Conservation (phyloP, 1,139 yeast genomes). For the Magnusiomyces fungicola region DNA sequence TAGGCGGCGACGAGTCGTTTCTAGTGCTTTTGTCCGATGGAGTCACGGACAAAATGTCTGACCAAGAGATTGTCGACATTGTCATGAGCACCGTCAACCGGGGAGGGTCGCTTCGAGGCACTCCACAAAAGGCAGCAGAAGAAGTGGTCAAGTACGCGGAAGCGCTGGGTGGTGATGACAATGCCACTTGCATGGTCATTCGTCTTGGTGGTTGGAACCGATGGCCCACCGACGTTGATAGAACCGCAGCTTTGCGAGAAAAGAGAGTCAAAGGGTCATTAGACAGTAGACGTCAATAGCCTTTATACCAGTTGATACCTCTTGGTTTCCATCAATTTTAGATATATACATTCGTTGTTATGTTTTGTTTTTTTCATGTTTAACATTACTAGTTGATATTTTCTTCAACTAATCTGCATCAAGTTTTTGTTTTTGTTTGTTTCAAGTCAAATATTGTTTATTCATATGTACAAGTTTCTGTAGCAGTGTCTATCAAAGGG, state of each 20-base stretch:
- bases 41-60: constrained; percentile 67
- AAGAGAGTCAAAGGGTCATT: constrained; percentile 52
- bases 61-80: constrained; percentile 87
- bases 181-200: constrained; percentile 81
- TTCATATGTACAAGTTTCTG: too few relatives aligned
- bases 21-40: constrained; percentile 80
- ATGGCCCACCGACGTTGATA: constrained; percentile 68
- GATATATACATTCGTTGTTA: too few relatives aligned
- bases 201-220: constrained; percentile 87
- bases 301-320: too few relatives aligned
- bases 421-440: too few relatives aligned
- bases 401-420: too few relatives aligned
- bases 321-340: too few relatives aligned
- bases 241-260: constrained; percentile 77
- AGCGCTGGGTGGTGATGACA: constrained; percentile 87
- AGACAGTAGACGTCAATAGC: constrained; percentile 18
- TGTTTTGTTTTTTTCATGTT: too few relatives aligned
- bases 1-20: constrained; percentile 70
- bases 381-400: too few relatives aligned
- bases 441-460: too few relatives aligned
- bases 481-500: too few relatives aligned
- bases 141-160: constrained; percentile 81
- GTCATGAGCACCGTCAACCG: constrained; percentile 64
- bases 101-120: constrained; percentile 61
- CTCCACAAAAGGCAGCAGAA: constrained; percentile 79